Base-by-base conservation (phyloP, 2,329 filamentous ascomycete genomes). In the Apiospora koreana region DNA sequence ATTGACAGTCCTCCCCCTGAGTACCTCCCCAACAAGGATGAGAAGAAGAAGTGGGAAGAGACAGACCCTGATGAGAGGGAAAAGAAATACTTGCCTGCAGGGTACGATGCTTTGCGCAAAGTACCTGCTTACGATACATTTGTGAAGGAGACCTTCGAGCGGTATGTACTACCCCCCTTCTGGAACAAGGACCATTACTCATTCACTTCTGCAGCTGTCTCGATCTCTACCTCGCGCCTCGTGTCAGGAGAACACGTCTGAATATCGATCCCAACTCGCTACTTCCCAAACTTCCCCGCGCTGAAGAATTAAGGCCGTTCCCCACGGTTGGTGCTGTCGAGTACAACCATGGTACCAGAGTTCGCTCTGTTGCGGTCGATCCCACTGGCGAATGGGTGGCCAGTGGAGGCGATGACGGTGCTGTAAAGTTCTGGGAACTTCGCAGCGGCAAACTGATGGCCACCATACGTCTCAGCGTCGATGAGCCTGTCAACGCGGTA, bases 221-320 rank as follows among this genome's bases (percentile, higher is more conserved):
- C 75, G 97, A 99, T 82, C 87, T 99, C 23, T 99, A 99, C 80
- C 88, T 99, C 71, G 96, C 97, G 21, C 96, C 97, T 65, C 89
- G 96, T 77, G 91, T 99, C 71, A 93, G 97, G 80, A 98, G 95
- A 84, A 98, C 95, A 84, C 93, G 95, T 81, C 89, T 99, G 77
- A 97, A 98, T 82, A 98, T 99, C 78, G 96, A 99, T 77, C 96
- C 96, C 3, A 93, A 93, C 80, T 97, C 94, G 46, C 86, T 99
- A 67, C 87, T 99, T 45, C 95, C 96, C 16, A 98, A 98, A 80
- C 86, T 99, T 9, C 96, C 97, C 9, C 93, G 93, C 71, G 95
- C 96, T 0, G 94, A 97, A 76, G 95, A 99, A 77, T 87, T 99
- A 70, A 94, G 94, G 77, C 96, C 96, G 1, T 99, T 98, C 86